Evolutionary conservation across 2,329 filamentous ascomycete genomes (phyloP), one percentile per base, ranked within the genome.

Genomic region (Fusarium sororula): DNA sequence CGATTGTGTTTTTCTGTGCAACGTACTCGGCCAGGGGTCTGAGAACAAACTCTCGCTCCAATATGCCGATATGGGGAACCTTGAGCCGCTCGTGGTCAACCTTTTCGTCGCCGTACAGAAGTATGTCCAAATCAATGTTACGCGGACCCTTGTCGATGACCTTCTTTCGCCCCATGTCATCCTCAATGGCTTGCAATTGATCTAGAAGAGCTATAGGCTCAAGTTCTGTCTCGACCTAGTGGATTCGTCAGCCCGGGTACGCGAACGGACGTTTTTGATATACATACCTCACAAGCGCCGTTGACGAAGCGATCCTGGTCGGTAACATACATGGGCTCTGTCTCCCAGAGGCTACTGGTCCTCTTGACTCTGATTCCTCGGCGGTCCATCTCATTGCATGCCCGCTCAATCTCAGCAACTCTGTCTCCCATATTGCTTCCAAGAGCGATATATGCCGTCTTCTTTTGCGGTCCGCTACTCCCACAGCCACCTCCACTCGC

Each of bases 371-470:
- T 89, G 79, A 98, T 94, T 39, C 90, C 91, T 28, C 90, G 87
- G 50, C 87, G 85, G 72, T 93, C 90, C 90, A 99, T 94, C 80
- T 93, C 89, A 50, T 86, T 87, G 81, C 95, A 95, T 1, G 96
- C 96, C 77, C 88, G 87, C 82, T 98, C 95, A 74, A 99, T 97
- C 89, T 92, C 93, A 47, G 87, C 89, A 58, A 98, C 88, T 47
- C 95, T 91, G 80, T 98, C 92, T 9, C 95, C 96, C 58, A 98
- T 83, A 82, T 99, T 99, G 84, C 95, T 98, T 2, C 96, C 96
- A 12, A 99, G 86, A 13, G 96, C 96, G 77, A 99, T 90, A 81
- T 94, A 97, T 1, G 93, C 94, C 50, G 83, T 87, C 74, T 82
- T 84, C 75, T 72, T 81, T 50, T 79, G 77, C 62, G 80, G 79